Evolutionary conservation across 305 asterid species (phyloP), one percentile per base, ranked within the genome.

Genomic region (Fraxinus angustifolia): DNA sequence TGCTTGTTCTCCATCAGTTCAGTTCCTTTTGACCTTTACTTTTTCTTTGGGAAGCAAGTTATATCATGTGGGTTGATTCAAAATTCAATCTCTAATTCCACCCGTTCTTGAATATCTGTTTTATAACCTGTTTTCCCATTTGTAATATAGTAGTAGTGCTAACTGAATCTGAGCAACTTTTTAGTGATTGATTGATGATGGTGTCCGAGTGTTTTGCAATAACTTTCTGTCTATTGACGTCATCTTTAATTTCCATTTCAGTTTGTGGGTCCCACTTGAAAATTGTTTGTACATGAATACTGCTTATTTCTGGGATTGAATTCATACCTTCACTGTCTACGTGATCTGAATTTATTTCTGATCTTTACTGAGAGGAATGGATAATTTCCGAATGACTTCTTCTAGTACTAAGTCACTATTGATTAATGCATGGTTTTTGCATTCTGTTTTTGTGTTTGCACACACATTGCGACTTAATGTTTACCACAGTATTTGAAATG

Each of bases 71-170:
- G 86, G 72, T 45, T 81, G 23, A 68, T 68, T 68, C 75, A 31
- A 68, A 31, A 68, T 31, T 68, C 75, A 68, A 68, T 68, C 75
- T 30, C 16, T 68, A 4, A 8, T 68, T 81, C 3, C 38, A 30
- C 73, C 68, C 80, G 84, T 40, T 81, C 75, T 82, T 82, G 78
- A 45, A 38, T 40, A 74, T 81, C 6, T 75, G 38, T 48, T 78
- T 75, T n/a, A 30, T 78, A 23, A 65, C 75, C 36, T 65, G 73
- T 65, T 65, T 65, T 26, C 1, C 33, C 35, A 65, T 65, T 38
- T 82, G 45, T 60, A 36, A 2, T 70, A 28, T 28, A 10, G 36
- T 68, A 12, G 74, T 31, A 31, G 42, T 6, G 14, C 21, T 71
- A 14, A 71, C 33, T 71, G 56, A 28, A 38, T 40, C 31, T 76